Evolutionary conservation across 2,329 filamentous ascomycete species (phyloP), one percentile per base, ranked within the genome.

Genomic region (Magnaporthiopsis poae): DNA sequence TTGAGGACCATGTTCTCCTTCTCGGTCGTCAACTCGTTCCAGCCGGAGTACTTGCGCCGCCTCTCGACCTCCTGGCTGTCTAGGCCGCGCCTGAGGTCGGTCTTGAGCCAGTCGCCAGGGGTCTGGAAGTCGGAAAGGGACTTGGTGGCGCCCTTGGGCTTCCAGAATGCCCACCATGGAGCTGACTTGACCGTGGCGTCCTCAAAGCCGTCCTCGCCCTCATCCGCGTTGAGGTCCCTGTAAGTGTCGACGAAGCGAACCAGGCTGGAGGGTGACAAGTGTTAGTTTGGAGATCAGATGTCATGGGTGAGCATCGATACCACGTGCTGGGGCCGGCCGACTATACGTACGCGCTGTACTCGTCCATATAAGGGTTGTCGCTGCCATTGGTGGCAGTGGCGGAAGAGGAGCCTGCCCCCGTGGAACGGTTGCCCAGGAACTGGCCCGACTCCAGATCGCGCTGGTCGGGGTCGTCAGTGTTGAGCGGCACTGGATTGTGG

Each of bases 1-100:
- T 91, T 88, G 75, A 88, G 76, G 76, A 90, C 83, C 80, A 90
- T 80, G 80, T 90, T 91, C 79, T 88, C 86, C 82, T 90, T 90
- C 80, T 91, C 89, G 39, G 87, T 86, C 36, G 83, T 81, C 75
- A 91, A 81, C 76, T 91, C 89, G 80, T 91, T 91, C 80, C 79
- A 90, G 68, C 89, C 89, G 71, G 81, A 82, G 72, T 83, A 83
- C 80, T 86, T 89, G 71, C 89, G 82, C 72, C 89, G 85, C 65
- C 74, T 73, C 73, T 90, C 88, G 66, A 90, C 84, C 68, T 90
- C 86, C 68, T 74, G 70, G 66, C 76, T 74, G 68, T 80, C 80
- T 67, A 91, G 81, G 83, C 89, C 89, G 67, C 82, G 75, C 74
- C 82, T 82, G 76, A 90, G 85, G 75, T 90, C 86, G 73, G 88